Conservation (phyloP, 169 alveolate species). For the Miamiensis avidus region DNA sequence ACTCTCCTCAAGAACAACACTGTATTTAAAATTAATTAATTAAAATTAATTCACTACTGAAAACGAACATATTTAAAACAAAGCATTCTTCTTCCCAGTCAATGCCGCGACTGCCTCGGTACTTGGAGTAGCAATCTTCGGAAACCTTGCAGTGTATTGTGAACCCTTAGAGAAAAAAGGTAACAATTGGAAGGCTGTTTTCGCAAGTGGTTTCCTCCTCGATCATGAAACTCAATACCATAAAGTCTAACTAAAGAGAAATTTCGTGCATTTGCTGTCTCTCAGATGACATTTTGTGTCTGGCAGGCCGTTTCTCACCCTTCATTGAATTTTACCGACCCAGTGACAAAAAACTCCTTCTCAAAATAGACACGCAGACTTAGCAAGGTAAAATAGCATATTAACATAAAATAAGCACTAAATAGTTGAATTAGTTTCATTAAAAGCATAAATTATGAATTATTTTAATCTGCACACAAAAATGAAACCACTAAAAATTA, state of each 20-base stretch:
- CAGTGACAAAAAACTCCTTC: not conserved
- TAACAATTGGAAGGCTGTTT: constrained; percentile 15
- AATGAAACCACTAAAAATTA: no score
- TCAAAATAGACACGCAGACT: constrained; percentile 11
- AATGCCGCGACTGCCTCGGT: not conserved
- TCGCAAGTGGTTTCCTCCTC: not conserved
- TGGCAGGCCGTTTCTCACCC: constrained; percentile 4
- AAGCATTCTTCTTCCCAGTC: not conserved
- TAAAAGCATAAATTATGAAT: no score
- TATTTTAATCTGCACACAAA: no score
- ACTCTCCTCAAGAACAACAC: not conserved
- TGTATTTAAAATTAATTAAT: no score
- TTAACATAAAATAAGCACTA: no score
- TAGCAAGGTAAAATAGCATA: constrained; percentile 5
- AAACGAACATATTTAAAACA: not conserved
- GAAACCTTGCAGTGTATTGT: not conserved
- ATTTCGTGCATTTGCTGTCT: constrained; percentile 17
- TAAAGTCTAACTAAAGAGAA: not conserved
- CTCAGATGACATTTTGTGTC: not conserved
- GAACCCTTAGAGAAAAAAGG: not conserved
- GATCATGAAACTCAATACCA: constrained; percentile 1
- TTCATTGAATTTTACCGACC: constrained; percentile 14
- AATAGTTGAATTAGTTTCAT: no score
- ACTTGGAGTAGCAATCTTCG: not conserved
- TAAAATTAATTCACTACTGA: no score